Evolutionary conservation across 2,329 filamentous ascomycete genomes (phyloP).

Genomic region (Ceratocystis huliohia): DNA sequence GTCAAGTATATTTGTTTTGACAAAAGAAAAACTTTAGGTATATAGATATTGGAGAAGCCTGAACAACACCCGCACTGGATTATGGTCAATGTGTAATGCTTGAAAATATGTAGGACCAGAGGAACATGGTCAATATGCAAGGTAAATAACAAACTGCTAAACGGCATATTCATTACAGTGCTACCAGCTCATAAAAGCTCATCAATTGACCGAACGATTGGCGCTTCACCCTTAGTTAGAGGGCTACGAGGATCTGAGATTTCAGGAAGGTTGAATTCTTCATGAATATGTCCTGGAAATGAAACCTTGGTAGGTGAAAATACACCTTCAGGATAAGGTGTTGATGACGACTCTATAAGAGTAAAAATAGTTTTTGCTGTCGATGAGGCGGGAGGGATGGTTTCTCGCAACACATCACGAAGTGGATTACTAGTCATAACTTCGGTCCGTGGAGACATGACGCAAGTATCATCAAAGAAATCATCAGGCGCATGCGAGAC

Average conservation of each 20-base stretch:
- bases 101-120: too few relatives aligned
- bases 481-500: conserved; percentile 16
- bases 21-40: too few relatives aligned
- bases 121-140: too few relatives aligned
- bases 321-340: conserved; percentile 36
- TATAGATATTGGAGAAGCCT: too few relatives aligned
- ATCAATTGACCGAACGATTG: conserved; percentile 66
- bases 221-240: conserved; percentile 58
- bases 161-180: neutral
- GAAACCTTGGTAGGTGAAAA: conserved; percentile 42
- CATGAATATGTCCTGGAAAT: conserved; percentile 42
- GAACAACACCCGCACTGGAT: too few relatives aligned
- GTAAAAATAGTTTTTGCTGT: conserved; percentile 34
- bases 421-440: conserved; percentile 60
- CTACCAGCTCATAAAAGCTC: conserved; percentile 41
- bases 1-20: too few relatives aligned
- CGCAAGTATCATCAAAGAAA: conserved; percentile 37
- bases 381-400: neutral
- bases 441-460: conserved; percentile 59
- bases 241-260: conserved; percentile 59
- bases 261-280: conserved; percentile 39
- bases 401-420: conserved; percentile 29
- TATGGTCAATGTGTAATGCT: too few relatives aligned
- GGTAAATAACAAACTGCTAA: neutral
- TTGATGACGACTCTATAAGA: conserved; percentile 41